A percentile compares a stretch with the other conserved stretches of the same genome.
These are phyloP conservation scores for Cystobasidium pallidum DNA, from an alignment of 1,284 basidiomycete species.

Conservation along the genomic window DNA sequence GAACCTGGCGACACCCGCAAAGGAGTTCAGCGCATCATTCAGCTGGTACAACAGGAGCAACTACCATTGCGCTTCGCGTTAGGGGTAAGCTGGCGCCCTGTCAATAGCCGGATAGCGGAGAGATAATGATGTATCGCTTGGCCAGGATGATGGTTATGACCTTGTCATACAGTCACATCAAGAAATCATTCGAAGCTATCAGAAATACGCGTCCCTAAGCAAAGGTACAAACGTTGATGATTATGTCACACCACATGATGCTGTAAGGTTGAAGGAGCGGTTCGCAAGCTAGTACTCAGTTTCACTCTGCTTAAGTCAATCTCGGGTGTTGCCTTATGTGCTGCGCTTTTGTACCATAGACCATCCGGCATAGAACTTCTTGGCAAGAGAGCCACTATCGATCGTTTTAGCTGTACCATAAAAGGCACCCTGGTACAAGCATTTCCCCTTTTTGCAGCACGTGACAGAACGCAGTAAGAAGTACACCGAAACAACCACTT, in stretches of 20 bases:
- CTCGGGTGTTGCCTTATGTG: too few species aligned
- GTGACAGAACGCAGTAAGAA: not conserved
- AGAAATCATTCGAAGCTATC: slow-evolving; percentile 15
- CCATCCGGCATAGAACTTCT: too few species aligned
- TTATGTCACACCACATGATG: not conserved
- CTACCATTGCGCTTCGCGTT: slow-evolving; percentile 33
- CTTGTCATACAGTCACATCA: slow-evolving; percentile 22
- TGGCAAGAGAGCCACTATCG: too few species aligned
- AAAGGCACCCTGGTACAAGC: too few species aligned
- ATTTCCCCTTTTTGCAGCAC: not conserved
- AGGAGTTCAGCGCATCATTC: slow-evolving; percentile 31
- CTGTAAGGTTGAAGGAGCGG: not conserved
- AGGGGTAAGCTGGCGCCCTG: slow-evolving; percentile 19
- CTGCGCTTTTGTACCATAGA: too few species aligned
- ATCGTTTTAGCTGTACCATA: too few species aligned
- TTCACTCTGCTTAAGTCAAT: not conserved
- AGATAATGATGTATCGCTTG: not conserved
- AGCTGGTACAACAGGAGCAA: slow-evolving; percentile 24
- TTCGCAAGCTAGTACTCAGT: slow-evolving; percentile 6
- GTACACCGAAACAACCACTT: too few species aligned
- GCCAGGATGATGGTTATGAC: slow-evolving; percentile 24
- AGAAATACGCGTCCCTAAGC: slow-evolving; percentile 11
- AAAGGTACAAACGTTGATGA: slow-evolving; percentile 22
- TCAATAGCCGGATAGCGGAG: not conserved
- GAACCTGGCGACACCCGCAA: slow-evolving; percentile 39